Conservation (phyloP, 2,329 filamentous ascomycete genomes). For the Metarhizium rileyi region DNA sequence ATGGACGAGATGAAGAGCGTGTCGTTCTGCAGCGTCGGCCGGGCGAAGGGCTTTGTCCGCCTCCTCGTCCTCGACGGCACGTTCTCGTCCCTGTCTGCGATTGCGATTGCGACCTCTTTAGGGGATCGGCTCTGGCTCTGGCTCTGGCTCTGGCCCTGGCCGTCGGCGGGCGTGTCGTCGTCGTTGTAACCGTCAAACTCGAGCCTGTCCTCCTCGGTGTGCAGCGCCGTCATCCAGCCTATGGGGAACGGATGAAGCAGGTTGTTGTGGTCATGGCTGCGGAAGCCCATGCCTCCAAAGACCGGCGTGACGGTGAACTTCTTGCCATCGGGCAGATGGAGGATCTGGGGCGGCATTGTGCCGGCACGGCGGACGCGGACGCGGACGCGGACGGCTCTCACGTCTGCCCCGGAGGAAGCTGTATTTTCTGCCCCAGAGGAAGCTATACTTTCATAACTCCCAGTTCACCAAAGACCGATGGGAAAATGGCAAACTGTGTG, state of each 20-base stretch:
- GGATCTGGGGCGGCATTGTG: slow-evolving; percentile 31
- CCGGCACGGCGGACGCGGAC: too few relatives aligned
- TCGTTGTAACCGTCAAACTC: slow-evolving; percentile 4
- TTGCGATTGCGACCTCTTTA: neutral
- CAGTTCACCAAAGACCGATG: too few relatives aligned
- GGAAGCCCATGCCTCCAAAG: slow-evolving; percentile 88
- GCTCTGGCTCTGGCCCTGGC: neutral
- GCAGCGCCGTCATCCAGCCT: slow-evolving; percentile 83
- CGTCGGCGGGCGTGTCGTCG: neutral
- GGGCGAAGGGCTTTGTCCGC: slow-evolving; percentile 40
- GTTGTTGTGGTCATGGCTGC: slow-evolving; percentile 62
- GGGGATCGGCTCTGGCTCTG: neutral
- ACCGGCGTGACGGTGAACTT: slow-evolving; percentile 72
- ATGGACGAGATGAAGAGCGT: slow-evolving; percentile 87
- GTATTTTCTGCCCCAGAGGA: too few relatives aligned
- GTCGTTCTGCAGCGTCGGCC: slow-evolving; percentile 69
- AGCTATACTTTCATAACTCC: too few relatives aligned
- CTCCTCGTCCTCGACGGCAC: slow-evolving; percentile 17
- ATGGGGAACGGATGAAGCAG: slow-evolving; percentile 66
- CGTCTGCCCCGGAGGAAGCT: too few relatives aligned
- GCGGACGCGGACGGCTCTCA: too few relatives aligned
- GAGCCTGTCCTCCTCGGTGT: slow-evolving; percentile 46
- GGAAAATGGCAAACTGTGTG: too few relatives aligned
- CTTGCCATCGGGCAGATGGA: slow-evolving; percentile 82
- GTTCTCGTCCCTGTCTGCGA: slow-evolving; percentile 15